These are phyloP conservation scores for Gonapodya prolifera DNA, from an alignment of 192 early-diverging fungal species.

Conservation along the genomic window DNA sequence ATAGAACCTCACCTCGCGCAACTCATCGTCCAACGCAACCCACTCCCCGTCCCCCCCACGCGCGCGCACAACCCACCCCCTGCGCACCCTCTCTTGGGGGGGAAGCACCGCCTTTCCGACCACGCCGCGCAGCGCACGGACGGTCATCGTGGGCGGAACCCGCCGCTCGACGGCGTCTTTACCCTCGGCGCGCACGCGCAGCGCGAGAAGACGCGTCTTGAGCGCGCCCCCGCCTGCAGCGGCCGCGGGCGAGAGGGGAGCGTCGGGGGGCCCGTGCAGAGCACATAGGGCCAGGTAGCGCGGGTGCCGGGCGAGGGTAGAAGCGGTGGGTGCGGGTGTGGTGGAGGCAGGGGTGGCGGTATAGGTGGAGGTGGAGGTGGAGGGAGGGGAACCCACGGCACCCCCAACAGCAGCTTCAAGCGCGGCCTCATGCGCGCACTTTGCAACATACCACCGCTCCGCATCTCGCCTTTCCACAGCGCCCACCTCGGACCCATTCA, in stretches of 20 bases:
- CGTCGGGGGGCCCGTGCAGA: neutral
- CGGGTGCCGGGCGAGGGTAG: neutral
- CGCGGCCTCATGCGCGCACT: neutral
- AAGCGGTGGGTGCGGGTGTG: neutral
- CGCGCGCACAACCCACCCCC: neutral
- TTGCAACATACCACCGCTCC: neutral
- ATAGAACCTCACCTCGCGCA: neutral
- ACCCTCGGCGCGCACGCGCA: neutral
- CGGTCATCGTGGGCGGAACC: neutral
- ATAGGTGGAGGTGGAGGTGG: neutral
- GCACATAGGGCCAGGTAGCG: neutral
- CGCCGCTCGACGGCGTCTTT: neutral
- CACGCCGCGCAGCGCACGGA: neutral
- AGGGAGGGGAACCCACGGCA: neutral
- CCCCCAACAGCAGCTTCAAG: neutral
- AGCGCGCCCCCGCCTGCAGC: neutral
- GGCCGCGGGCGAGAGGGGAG: neutral
- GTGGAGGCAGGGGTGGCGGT: neutral
- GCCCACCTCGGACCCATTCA: neutral
- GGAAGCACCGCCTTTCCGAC: neutral
- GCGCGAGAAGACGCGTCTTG: neutral
- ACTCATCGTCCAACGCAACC: neutral
- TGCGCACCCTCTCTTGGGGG: neutral
- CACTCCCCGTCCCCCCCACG: neutral
- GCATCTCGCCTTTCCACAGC: neutral